Evolutionary conservation across 148 eudicot species (phyloP).

Genomic region (Suaeda aralocaspica): DNA sequence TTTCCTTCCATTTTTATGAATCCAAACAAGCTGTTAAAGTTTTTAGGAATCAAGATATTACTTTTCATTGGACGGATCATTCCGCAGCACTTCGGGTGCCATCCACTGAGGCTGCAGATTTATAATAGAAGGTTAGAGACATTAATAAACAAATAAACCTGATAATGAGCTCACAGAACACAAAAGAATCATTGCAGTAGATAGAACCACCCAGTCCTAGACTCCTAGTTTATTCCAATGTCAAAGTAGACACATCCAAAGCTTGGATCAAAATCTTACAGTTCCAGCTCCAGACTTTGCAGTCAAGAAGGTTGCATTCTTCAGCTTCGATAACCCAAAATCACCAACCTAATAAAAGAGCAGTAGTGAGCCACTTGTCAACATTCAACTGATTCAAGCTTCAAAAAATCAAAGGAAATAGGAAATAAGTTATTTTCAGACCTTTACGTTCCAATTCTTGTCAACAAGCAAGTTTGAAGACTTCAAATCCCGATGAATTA

Average conservation of each 20-base stretch:
- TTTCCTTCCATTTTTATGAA: no score
- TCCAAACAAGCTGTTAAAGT: no score
- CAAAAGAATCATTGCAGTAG: background rate
- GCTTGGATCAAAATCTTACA: slow-evolving; percentile 32
- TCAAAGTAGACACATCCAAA: background rate
- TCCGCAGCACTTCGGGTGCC: slow-evolving; percentile 93
- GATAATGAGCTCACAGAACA: background rate
- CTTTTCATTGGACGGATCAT: slow-evolving; percentile 62
- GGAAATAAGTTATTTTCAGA: slow-evolving; percentile 7
- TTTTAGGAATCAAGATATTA: slow-evolving; percentile 12
- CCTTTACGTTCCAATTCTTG: slow-evolving; percentile 90
- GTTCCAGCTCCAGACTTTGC: slow-evolving; percentile 84
- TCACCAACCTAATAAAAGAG: slow-evolving; percentile 71
- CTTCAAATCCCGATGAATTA: slow-evolving; percentile 80
- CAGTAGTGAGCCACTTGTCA: background rate
- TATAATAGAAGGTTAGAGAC: background rate
- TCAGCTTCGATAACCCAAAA: slow-evolving; percentile 77
- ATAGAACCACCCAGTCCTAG: background rate
- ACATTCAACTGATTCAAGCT: background rate
- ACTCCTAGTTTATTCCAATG: background rate
- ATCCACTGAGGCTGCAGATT: slow-evolving; percentile 91
- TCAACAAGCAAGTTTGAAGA: slow-evolving; percentile 83
- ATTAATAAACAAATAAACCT: background rate
- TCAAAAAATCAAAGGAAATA: background rate
- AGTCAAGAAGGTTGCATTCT: slow-evolving; percentile 67